Evolutionary conservation across 2,329 filamentous ascomycete genomes (phyloP).

Genomic region (Thelonectria olida): DNA sequence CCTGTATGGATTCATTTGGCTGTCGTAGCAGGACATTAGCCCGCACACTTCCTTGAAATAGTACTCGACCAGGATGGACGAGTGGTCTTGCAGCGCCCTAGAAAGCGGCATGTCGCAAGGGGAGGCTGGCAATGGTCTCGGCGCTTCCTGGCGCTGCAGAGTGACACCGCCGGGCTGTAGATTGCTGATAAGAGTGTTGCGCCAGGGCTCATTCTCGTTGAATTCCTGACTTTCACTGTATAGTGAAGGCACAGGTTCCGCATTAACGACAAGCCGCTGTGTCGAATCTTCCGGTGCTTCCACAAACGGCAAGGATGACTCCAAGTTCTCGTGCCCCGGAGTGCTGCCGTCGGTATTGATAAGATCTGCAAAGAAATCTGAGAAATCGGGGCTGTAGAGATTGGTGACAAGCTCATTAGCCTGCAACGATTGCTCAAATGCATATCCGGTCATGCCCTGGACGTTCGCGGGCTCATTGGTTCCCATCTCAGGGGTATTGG

Average conservation of each 20-base stretch:
- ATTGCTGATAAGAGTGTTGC: not conserved
- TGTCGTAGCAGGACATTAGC: conserved; percentile 72
- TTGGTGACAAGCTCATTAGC: conserved; percentile 14
- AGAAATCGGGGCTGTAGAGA: conserved; percentile 21
- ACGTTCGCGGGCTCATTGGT: conserved; percentile 9
- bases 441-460: conserved; percentile 13
- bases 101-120: conserved; percentile 24
- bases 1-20: conserved; percentile 68
- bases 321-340: conserved; percentile 5
- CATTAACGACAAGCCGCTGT: conserved; percentile 18
- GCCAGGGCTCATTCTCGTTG: conserved; percentile 26
- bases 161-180: not conserved
- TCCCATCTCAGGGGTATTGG: conserved; percentile 3
- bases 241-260: conserved; percentile 15
- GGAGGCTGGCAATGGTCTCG: conserved; percentile 5
- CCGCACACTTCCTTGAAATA: conserved; percentile 71
- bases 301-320: conserved; percentile 24
- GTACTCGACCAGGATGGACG: conserved; percentile 67
- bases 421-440: conserved; percentile 15
- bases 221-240: conserved; percentile 18
- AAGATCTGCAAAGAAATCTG: conserved; percentile 24
- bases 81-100: conserved; percentile 47
- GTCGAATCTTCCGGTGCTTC: conserved; percentile 25
- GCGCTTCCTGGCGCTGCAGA: conserved; percentile 1
- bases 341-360: conserved; percentile 14